Base-by-base conservation (phyloP, 2,329 filamentous ascomycete species). In the Penicillium polonicum region DNA sequence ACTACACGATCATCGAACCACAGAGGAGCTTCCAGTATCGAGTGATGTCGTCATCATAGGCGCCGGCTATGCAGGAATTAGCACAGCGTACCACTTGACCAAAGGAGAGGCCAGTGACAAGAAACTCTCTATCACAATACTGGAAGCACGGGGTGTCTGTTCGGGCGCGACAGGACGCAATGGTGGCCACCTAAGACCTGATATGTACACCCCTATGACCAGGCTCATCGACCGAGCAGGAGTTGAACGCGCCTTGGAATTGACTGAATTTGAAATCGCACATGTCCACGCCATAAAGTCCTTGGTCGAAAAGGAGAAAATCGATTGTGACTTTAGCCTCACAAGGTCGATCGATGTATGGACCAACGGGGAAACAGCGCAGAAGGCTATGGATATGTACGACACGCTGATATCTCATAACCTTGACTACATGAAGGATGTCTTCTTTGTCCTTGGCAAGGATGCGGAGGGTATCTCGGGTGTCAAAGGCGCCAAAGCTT, bases 21-120 rank as follows among this genome's bases (percentile, higher is more conserved):
- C 75, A 1, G 65, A 71, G 8, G 63, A 71, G 2, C 64, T 82
- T 0, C 80, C 79, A 0, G 44, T 62, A 0, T 57, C 75, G 31
- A 73, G 70, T 31, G 79, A 82, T 45, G 74, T 83, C 50, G 72
- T 77, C 17, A 76, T 83, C 38, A 73, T 82, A 9, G 81, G 80
- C 0, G 75, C 77, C 15, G 81, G 81, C 0, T 80, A 76, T 53
- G 72, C 80, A 5, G 80, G 81, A 3, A 74, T 76, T 0, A 73
- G 75, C 1, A 73, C 77, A 5, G 76, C 76, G 0, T 79, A 79
- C 44, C 76, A 82, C 57, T 71, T 79, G 5, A 58, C 76, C 13
- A 69, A 46, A 33, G 44, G 29, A 17, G 29, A 73, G 29, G 54
- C 65, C 25, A 57, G 43, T 12, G 42, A 48, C 23, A 35, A 65